phyloP scores from a whole-genome alignment of 164 flowering plant genomes.

The Santalum album region DNA sequence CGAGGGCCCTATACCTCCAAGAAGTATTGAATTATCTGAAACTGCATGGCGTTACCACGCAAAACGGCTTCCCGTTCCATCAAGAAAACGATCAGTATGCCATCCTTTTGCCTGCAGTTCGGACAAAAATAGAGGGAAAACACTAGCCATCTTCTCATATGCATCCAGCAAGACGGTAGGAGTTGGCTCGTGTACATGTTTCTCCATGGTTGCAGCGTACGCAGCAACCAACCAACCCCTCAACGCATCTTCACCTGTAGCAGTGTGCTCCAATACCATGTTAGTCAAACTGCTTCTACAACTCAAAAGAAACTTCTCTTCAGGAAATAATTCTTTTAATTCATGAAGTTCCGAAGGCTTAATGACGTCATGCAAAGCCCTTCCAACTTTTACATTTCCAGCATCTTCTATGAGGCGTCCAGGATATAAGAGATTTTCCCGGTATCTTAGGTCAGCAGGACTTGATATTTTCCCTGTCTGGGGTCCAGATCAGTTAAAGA shows the following conservation, averaged over 20 bases:
- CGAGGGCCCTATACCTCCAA: neutral
- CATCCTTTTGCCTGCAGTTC: constrained; percentile 75
- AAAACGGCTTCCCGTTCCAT: constrained; percentile 81
- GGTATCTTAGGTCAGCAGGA: constrained; percentile 84
- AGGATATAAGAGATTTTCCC: constrained; percentile 77
- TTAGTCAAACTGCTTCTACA: constrained; percentile 43
- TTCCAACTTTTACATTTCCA: constrained; percentile 75
- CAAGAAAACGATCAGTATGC: constrained; percentile 93
- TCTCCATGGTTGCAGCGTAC: constrained; percentile 49
- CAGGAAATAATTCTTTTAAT: constrained; percentile 49
- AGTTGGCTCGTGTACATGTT: constrained; percentile 16
- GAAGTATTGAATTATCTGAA: neutral
- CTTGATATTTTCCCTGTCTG: constrained; percentile 72
- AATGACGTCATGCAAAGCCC: constrained; percentile 43
- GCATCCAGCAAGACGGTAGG: constrained; percentile 34
- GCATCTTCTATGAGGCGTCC: constrained; percentile 72
- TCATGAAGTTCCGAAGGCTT: constrained; percentile 56
- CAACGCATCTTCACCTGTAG: constrained; percentile 88
- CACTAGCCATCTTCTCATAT: constrained; percentile 51
- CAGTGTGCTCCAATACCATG: constrained; percentile 68
- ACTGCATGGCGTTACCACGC: constrained; percentile 28
- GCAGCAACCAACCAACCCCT: constrained; percentile 95
- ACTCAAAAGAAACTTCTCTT: constrained; percentile 64
- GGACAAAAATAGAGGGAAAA: constrained; percentile 49
- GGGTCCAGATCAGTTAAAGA: neutral